Evolutionary conservation across 164 flowering plant species (phyloP), one percentile per base, ranked within the genome.

Genomic region (Platanus orientalis): DNA sequence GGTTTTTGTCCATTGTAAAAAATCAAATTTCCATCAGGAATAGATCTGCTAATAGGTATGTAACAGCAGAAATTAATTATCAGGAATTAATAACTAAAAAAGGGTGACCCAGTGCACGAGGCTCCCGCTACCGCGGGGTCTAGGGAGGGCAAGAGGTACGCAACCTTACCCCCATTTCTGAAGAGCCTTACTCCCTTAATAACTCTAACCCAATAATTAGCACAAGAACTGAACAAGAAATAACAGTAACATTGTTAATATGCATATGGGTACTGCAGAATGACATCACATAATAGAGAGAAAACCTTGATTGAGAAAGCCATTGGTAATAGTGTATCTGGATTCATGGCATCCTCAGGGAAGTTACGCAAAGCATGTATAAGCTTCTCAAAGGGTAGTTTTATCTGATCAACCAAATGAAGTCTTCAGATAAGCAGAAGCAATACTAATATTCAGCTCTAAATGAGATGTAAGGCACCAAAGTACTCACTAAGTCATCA

Each of bases 321-420:
- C 91, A 92, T 71, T n/a, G 99, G 99, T 54, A 95, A 67, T 69
- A 95, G 69, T 5, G 54, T 76, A 75, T 92, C 97, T 23, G 99
- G 99, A 75, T 95, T 74, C 96, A 90, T 80, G 51, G 96, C 97
- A 79, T 92, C 92, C 64, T 90, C 96, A 6, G 97, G 97, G 70
- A 95, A 92, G 75, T 90, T 84, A 12, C 88, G 89, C 69, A 92
- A 72, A 57, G 97, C 90, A 70, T 84, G 89, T 63, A 92, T 80
- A 59, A 95, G 93, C 75, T 87, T 92, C 79, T 95, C 99, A 61
- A 92, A 92, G 48, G 97, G 97, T 70, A 90, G 75, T 65, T 86
- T 87, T 40, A 84, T 57, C 98, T 90, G 84, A 53, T 50, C 51
- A 67, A 65, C 44, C 32, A 62, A 66, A 67, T 32, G 58, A 16